Base-by-base conservation (phyloP, 169 alveolate genomes). In the Babesia caballi region DNA sequence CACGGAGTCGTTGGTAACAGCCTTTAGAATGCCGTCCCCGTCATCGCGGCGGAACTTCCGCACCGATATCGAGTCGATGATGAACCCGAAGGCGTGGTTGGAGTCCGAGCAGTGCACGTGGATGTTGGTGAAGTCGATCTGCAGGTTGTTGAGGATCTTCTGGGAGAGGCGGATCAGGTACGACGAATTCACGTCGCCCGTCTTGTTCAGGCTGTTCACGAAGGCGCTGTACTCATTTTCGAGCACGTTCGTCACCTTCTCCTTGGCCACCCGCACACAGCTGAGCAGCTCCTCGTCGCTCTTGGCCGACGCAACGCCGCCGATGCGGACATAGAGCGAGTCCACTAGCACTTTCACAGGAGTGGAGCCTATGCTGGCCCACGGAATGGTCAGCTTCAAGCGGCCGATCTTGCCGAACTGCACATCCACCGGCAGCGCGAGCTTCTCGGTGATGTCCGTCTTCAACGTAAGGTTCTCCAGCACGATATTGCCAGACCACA, bases 401-500 rank as follows among this genome's bases (percentile, higher is more conserved):
- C 90, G 65, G n/a, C 92, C 93, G 41, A 91, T 87, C 61, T 77
- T 84, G 3, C 95, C 95, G 53, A 81, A 86, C 32, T 83, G 84
- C 12, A 85, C 69, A 44, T 83, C 73, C 30, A 86, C 63, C n/a
- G 92, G 92, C 17, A 86, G 71, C 11, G 85, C 88, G 23, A 86
- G 61, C 52, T 61, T 83, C 40, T 85, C 92, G 23, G 94, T 76
- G 66, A 91, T 88, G 52, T 91, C 93, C 42, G 90, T 88, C 83
- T 91, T 91, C 36, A 91, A 81, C 50, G 86, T 82, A 57, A 91
- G 58, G 40, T 89, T 90, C 42, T 88, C 92, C 46, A 91, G 74
- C 40, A 76, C 90, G n/a, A 91, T 86, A 63, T 91, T 84, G 33
- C 95, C 95, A 28, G 93, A 86, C 95, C 95, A 91, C 11, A 91